phyloP scores from a whole-genome alignment of 257 asterid species.

The Parsonsia alboflavescens region DNA sequence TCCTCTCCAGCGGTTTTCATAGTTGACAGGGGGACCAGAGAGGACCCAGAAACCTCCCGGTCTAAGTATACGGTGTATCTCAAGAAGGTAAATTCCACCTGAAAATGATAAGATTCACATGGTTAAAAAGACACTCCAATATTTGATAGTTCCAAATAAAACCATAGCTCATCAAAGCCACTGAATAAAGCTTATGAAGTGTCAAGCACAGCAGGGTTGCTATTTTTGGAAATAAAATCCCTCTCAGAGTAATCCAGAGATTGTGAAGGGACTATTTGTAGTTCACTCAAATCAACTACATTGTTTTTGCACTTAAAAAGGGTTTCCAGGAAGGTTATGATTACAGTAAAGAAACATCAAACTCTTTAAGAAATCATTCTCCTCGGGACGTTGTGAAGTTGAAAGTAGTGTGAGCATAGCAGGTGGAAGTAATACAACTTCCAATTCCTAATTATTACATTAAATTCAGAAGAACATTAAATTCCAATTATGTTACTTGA shows the following conservation, averaged over 20 bases:
- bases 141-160: not conserved
- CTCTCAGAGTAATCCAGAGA: not conserved
- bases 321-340: not conserved
- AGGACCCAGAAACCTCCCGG: constrained; percentile 99
- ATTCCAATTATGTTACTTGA: not conserved
- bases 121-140: not conserved
- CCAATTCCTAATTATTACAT: not conserved
- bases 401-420: not conserved
- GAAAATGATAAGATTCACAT: constrained; percentile 24
- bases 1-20: constrained; percentile 91
- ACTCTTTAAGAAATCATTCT: not conserved
- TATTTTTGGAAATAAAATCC: not conserved
- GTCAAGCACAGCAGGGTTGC: too few relatives aligned
- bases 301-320: not conserved
- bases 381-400: not conserved
- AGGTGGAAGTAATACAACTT: not conserved
- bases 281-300: not conserved
- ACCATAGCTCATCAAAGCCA: not conserved
- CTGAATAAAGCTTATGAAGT: too few relatives aligned
- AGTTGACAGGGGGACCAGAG: constrained; percentile 94
- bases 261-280: not conserved
- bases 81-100: constrained; percentile 97
- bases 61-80: constrained; percentile 82
- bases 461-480: not conserved
- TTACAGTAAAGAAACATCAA: too few relatives aligned